A percentile compares a stretch with the other conserved stretches of the same genome.
These are phyloP conservation scores for Elaeagnus macrophylla DNA, from an alignment of 306 rosid species.

Conservation along the genomic window DNA sequence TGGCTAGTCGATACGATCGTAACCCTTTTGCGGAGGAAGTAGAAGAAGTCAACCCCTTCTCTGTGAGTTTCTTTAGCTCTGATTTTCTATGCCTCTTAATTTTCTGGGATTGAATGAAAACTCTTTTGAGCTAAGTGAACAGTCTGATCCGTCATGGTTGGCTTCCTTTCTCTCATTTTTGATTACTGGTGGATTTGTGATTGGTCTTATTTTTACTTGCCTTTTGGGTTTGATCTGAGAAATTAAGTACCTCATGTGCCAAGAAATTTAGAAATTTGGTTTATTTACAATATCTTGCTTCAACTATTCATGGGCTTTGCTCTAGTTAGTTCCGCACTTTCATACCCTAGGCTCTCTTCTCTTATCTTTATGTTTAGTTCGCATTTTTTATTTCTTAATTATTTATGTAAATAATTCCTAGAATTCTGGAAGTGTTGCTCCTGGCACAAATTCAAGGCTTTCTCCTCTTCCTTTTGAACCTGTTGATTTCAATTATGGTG, in stretches of 20 bases:
- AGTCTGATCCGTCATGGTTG: not conserved
- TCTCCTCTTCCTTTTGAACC: constrained; percentile 91
- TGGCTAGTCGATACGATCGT: constrained; percentile 77
- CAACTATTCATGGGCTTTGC: no score
- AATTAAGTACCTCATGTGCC: no score
- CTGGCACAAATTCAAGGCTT: constrained; percentile 67
- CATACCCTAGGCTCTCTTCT: no score
- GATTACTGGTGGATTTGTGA: not conserved
- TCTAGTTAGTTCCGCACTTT: no score
- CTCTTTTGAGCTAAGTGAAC: constrained; percentile 1
- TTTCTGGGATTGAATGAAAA: constrained; percentile 6
- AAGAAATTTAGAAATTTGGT: no score
- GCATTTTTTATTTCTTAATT: constrained; percentile 1
- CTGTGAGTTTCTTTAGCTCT: constrained; percentile 42
- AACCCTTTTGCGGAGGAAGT: constrained; percentile 71
- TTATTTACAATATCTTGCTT: no score
- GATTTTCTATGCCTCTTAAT: not conserved
- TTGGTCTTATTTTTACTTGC: not conserved
- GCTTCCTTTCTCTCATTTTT: constrained; percentile 1
- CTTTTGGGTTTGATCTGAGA: constrained; percentile 3
- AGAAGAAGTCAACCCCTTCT: constrained; percentile 82
- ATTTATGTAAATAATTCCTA: constrained; percentile 18
- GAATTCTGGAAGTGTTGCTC: constrained; percentile 64
- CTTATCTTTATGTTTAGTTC: no score
- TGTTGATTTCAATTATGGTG: constrained; percentile 69